Percentiles rank a stretch among this genome's conserved stretches.
phyloP scores from a whole-genome alignment of 345 rosid species.

The Hibiscus tridactylites region DNA sequence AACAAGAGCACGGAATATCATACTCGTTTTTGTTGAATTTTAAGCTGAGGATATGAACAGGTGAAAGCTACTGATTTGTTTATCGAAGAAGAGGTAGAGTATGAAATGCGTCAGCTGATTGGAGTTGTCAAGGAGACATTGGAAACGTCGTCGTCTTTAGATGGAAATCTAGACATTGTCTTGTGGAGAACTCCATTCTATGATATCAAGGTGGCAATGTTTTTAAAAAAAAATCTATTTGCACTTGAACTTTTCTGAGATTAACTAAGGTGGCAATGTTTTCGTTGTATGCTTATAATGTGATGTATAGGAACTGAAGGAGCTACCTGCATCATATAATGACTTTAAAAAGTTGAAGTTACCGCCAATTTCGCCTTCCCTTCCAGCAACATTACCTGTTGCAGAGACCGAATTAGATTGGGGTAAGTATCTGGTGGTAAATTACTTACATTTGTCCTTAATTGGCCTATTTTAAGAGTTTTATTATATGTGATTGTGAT shows the following conservation, averaged over 20 bases:
- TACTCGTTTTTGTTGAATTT: constrained; percentile 5
- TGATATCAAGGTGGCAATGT: constrained; percentile 42
- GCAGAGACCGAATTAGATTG: constrained; percentile 42
- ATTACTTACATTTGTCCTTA: neutral
- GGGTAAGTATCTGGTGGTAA: constrained; percentile 42
- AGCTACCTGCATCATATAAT: constrained; percentile 50
- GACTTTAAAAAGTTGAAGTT: constrained; percentile 47
- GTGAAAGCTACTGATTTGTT: constrained; percentile 48
- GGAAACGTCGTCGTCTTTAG: constrained; percentile 14
- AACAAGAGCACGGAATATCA: neutral
- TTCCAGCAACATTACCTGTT: constrained; percentile 25
- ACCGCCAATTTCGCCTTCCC: constrained; percentile 35
- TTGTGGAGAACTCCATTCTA: constrained; percentile 70
- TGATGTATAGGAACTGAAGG: constrained; percentile 32
- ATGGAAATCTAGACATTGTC: constrained; percentile 25
- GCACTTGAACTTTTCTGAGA: neutral
- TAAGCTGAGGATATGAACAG: constrained; percentile 33
- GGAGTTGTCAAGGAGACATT: constrained; percentile 34
- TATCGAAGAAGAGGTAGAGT: constrained; percentile 78
- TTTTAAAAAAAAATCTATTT: neutral
- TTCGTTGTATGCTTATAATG: neutral
- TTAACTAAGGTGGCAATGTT: neutral
- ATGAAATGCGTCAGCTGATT: constrained; percentile 34
- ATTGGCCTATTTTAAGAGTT: neutral
- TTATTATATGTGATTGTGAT: constrained; percentile 13